Evolutionary conservation across 371 early-diverging fungal species (phyloP).

Genomic region (Encephalitozoon romaleae): DNA sequence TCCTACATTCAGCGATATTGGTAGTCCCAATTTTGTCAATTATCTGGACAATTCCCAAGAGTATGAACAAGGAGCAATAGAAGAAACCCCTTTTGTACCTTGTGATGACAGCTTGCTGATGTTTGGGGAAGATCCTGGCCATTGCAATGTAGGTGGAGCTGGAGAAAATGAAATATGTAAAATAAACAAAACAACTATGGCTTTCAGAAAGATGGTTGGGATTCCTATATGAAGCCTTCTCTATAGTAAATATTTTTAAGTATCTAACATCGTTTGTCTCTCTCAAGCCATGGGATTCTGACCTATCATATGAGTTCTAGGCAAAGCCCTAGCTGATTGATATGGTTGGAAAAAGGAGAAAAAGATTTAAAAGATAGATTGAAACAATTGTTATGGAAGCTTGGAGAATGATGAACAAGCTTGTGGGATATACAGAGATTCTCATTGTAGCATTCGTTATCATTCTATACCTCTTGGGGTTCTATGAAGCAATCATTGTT

Average conservation of each 20-base stretch:
- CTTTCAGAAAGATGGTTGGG: background rate
- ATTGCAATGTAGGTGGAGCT: background rate
- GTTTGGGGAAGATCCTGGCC: background rate
- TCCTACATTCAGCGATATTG: background rate
- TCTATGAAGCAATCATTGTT: conserved; percentile 2
- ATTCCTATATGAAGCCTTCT: background rate
- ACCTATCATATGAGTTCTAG: background rate
- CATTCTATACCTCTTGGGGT: conserved; percentile 1
- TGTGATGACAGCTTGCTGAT: background rate
- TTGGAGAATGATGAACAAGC: background rate
- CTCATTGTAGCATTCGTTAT: conserved; percentile 7
- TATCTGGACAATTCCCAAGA: background rate
- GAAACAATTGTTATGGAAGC: background rate
- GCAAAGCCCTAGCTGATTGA: background rate
- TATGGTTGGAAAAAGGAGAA: background rate
- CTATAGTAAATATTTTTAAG: background rate
- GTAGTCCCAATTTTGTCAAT: background rate
- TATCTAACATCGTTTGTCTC: background rate
- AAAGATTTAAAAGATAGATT: background rate
- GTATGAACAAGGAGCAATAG: background rate
- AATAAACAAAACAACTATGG: background rate
- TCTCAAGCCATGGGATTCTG: background rate
- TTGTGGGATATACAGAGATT: background rate
- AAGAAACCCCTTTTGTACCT: background rate
- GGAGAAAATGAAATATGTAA: background rate